Evolutionary conservation across 2,329 filamentous ascomycete species (phyloP).

Genomic region (Chrysoporthe deuterocubensis): DNA sequence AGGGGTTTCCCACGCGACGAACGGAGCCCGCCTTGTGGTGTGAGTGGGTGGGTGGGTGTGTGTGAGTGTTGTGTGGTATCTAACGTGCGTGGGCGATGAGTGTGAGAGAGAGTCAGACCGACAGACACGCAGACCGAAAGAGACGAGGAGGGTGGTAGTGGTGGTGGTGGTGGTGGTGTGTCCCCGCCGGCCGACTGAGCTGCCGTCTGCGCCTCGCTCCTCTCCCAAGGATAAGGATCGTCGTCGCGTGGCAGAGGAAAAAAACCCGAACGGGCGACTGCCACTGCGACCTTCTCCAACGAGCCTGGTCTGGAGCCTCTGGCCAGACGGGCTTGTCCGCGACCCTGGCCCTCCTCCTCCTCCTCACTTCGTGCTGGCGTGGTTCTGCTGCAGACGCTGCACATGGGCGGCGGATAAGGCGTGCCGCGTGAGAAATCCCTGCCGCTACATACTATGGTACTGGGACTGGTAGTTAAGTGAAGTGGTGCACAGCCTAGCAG

Average conservation of each 20-base stretch:
- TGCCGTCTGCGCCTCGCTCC: not conserved
- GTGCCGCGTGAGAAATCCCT: slow-evolving; percentile 4
- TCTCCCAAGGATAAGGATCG: not conserved
- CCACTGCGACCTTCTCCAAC: slow-evolving; percentile 3
- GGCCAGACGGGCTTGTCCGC: not conserved
- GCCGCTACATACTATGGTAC: no score
- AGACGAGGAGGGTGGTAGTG: not conserved
- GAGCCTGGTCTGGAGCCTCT: not conserved
- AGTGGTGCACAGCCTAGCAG: no score
- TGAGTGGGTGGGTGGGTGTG: not conserved
- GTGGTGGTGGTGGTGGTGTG: not conserved
- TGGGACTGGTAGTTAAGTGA: no score
- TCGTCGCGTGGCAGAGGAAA: not conserved
- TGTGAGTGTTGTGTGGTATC: not conserved
- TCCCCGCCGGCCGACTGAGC: not conserved
- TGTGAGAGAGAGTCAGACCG: no score
- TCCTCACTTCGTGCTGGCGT: not conserved
- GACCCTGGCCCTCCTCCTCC: not conserved
- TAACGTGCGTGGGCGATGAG: no score
- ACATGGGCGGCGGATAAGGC: slow-evolving; percentile 1
- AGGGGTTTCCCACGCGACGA: not conserved
- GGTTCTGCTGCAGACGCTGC: slow-evolving; percentile 3
- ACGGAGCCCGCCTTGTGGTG: not conserved
- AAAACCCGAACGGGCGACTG: not conserved
- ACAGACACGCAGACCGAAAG: not conserved